Percentiles rank a stretch among this genome's conserved stretches.
Evolutionary conservation across 1,139 yeast species (phyloP).

Genomic region (Geotrichum siamense): DNA sequence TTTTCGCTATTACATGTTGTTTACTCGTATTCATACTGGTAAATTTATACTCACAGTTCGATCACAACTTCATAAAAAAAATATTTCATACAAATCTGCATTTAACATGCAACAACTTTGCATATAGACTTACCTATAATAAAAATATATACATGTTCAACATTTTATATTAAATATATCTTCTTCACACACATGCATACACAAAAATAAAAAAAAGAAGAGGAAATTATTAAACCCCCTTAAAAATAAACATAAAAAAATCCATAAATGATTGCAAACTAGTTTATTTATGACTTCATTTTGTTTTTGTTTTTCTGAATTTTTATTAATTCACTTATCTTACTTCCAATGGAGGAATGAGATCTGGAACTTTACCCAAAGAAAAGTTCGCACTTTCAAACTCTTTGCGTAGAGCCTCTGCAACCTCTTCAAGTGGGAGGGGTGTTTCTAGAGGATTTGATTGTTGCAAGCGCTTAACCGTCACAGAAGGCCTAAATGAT

Average conservation of each 20-base stretch:
- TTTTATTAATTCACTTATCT: conserved; percentile 31
- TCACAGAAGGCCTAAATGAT: conserved; percentile 5
- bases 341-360: conserved; percentile 60
- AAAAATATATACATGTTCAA: too few relatives aligned
- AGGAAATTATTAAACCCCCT: too few relatives aligned
- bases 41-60: too few relatives aligned
- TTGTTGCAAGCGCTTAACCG: conserved; percentile 1
- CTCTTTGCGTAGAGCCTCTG: conserved; percentile 40
- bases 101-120: too few relatives aligned
- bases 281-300: neutral
- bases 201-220: too few relatives aligned
- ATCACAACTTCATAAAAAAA: too few relatives aligned
- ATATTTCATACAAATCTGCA: too few relatives aligned
- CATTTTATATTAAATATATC: too few relatives aligned
- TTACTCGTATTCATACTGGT: too few relatives aligned
- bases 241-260: neutral
- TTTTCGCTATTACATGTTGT: too few relatives aligned
- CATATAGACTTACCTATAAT: too few relatives aligned
- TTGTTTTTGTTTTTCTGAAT: neutral
- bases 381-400: conserved; percentile 49
- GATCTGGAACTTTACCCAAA: conserved; percentile 69
- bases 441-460: conserved; percentile 33
- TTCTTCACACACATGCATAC: too few relatives aligned
- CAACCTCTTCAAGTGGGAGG: conserved; percentile 35
- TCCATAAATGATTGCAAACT: neutral